Conservation (phyloP, 805 yeast genomes). For the Yarrowia deformans region DNA sequence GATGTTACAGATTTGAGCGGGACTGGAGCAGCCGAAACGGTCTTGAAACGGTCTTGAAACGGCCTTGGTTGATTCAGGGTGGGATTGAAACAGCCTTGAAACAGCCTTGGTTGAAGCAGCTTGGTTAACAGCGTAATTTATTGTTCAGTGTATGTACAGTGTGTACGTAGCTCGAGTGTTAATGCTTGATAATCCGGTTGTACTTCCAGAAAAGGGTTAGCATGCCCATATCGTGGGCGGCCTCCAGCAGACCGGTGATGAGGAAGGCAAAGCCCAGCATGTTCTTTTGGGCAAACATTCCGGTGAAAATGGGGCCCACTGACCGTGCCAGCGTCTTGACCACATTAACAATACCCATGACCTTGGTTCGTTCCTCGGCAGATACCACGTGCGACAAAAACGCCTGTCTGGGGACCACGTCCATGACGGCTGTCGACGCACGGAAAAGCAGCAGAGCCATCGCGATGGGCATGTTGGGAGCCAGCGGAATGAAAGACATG, state of each 20-base stretch:
- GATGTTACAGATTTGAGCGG: constrained; percentile 10
- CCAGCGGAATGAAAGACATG: constrained; percentile 61
- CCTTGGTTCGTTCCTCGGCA: constrained; percentile 70
- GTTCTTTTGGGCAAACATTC: constrained; percentile 63
- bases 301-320: constrained; percentile 82
- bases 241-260: constrained; percentile 50
- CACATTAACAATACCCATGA: constrained; percentile 85
- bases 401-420: constrained; percentile 89
- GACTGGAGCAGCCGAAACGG: not conserved
- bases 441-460: constrained; percentile 61
- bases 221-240: constrained; percentile 45
- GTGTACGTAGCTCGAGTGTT: too few relatives aligned
- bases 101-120: too few relatives aligned
- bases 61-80: too few relatives aligned
- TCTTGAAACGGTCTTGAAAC: too few relatives aligned
- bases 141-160: not conserved
- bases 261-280: constrained; percentile 48
- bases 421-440: constrained; percentile 78
- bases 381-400: constrained; percentile 72
- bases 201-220: constrained; percentile 33
- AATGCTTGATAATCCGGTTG: constrained; percentile 21
- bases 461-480: constrained; percentile 55
- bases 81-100: too few relatives aligned
- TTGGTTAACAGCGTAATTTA: not conserved
- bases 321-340: constrained; percentile 86